Percentiles rank a stretch among this genome's conserved stretches.
Conservation (phyloP, 2,329 filamentous ascomycete species). For the Diaporthe destruens region DNA sequence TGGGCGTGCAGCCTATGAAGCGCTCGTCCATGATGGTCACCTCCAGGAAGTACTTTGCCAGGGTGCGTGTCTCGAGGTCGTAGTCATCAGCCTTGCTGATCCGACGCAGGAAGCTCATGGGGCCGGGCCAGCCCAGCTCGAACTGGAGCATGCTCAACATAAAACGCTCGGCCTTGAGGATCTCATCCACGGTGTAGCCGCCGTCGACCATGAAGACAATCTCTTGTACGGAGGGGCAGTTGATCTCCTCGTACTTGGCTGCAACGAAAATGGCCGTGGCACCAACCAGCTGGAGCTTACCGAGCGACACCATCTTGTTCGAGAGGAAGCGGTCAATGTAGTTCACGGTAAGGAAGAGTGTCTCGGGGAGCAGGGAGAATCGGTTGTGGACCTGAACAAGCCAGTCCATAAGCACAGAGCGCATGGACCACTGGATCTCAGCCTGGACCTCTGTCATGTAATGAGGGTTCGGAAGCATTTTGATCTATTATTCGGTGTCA, state of each 20-base stretch:
- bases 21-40: constrained; percentile 98
- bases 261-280: constrained; percentile 96
- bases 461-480: constrained; percentile 82
- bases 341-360: constrained; percentile 93
- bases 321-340: constrained; percentile 98
- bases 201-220: constrained; percentile 99
- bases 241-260: constrained; percentile 99
- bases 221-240: constrained; percentile 93
- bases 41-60: constrained; percentile 98
- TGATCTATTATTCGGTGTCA: constrained; percentile 46
- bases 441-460: constrained; percentile 94
- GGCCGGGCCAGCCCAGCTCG: constrained; percentile 97
- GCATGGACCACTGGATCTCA: constrained; percentile 99
- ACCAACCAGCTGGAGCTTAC: constrained; percentile 94
- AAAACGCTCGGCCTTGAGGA: constrained; percentile 96
- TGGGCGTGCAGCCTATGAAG: constrained; percentile 91
- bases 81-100: constrained; percentile 99
- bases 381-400: constrained; percentile 94
- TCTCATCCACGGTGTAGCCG: constrained; percentile 90
- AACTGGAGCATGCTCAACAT: constrained; percentile 98
- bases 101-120: constrained; percentile 96
- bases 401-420: constrained; percentile 97
- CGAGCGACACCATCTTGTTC: constrained; percentile 92
- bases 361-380: constrained; percentile 92
- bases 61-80: constrained; percentile 91